Evolutionary conservation across 441 rosid genomes (phyloP).

Genomic region (Euphorbia celastroides): DNA sequence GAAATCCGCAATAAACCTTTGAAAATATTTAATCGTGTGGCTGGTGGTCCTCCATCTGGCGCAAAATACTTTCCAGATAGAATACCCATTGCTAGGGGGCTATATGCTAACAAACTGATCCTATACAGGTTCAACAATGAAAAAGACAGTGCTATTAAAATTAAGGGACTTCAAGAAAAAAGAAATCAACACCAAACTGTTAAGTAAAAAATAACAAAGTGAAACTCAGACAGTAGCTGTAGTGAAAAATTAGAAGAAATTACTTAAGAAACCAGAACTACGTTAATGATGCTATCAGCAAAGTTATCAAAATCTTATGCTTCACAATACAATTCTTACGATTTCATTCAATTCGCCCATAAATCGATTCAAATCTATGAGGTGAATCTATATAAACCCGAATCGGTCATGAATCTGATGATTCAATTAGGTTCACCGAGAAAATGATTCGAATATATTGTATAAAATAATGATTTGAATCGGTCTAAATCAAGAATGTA

Average conservation of each 20-base stretch:
- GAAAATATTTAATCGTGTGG: constrained; percentile 54
- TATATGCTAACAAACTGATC: constrained; percentile 51
- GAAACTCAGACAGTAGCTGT: neutral
- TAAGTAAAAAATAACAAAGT: neutral
- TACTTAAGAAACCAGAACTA: neutral
- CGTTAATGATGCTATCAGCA: no score
- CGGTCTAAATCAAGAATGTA: no score
- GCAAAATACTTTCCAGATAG: constrained; percentile 62
- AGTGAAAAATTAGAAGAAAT: constrained; percentile 1
- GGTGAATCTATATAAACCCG: no score
- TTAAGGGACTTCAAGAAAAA: neutral
- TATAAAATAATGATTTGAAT: no score
- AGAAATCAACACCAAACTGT: neutral
- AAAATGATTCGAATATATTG: no score
- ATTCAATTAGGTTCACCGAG: no score
- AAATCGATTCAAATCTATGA: no score
- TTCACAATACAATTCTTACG: no score
- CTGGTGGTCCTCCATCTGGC: constrained; percentile 39
- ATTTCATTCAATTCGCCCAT: no score
- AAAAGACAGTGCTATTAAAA: neutral
- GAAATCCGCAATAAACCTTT: constrained; percentile 27
- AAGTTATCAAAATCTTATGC: no score
- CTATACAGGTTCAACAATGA: constrained; percentile 20
- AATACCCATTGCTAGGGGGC: constrained; percentile 66
- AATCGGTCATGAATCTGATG: no score